phyloP scores from a whole-genome alignment of 139 green algal genomes.

The Coccomyxa sp. region DNA sequence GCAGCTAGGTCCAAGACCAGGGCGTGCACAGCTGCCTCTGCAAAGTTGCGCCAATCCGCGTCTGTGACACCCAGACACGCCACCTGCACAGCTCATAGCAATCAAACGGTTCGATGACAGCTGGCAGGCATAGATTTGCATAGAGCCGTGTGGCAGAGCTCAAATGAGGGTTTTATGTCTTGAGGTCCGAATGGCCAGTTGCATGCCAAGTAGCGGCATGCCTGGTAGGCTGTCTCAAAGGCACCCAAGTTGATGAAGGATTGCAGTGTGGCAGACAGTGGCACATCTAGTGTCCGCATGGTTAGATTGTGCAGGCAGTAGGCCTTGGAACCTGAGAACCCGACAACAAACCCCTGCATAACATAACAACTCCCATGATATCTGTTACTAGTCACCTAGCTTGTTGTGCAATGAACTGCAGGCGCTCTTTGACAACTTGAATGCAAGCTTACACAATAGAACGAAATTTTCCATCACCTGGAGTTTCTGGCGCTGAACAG shows the following conservation, averaged over 20 bases:
- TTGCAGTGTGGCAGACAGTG: conserved; percentile 64
- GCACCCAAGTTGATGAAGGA: conserved; percentile 52
- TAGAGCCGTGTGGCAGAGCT: too few relatives aligned
- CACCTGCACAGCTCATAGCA: conserved; percentile 19
- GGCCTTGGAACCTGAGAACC: conserved; percentile 66
- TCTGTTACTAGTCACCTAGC: background rate
- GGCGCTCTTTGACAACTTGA: too few relatives aligned
- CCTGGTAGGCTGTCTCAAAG: conserved; percentile 54
- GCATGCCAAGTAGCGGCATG: background rate
- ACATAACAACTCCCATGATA: background rate
- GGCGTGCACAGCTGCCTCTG: conserved; percentile 12
- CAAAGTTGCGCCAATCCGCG: conserved; percentile 69
- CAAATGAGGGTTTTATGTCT: too few relatives aligned
- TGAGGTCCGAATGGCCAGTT: background rate
- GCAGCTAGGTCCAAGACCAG: conserved; percentile 64
- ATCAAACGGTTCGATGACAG: too few relatives aligned
- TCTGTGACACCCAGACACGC: conserved; percentile 79
- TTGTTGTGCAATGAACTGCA: background rate
- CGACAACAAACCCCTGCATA: conserved; percentile 44
- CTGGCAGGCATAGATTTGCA: too few relatives aligned
- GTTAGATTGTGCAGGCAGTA: conserved; percentile 74
- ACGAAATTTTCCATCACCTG: conserved; percentile 18
- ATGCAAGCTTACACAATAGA: too few relatives aligned
- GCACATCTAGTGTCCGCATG: conserved; percentile 80
- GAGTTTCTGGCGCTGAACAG: conserved; percentile 71